phyloP scores from a whole-genome alignment of 2,329 filamentous ascomycete genomes.

The Colletotrichum cordylinicola region DNA sequence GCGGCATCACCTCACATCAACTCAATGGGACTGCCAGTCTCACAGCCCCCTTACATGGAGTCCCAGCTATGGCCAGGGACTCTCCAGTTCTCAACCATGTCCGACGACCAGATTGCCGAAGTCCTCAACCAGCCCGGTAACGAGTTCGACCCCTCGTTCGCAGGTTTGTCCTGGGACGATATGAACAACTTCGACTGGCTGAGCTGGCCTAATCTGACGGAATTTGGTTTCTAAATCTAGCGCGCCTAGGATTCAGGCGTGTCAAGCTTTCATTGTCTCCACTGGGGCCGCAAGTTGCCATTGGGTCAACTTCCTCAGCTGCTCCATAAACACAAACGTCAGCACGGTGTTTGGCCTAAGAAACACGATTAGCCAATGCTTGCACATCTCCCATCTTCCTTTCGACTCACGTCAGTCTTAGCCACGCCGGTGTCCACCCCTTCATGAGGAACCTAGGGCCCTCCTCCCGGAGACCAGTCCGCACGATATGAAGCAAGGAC shows the following conservation, averaged over 20 bases:
- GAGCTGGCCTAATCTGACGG: constrained; percentile 50
- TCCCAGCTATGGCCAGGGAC: constrained; percentile 51
- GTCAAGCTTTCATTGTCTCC: constrained; percentile 16
- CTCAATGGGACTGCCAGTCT: constrained; percentile 23
- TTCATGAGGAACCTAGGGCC: constrained; percentile 49
- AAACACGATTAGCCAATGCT: constrained; percentile 5
- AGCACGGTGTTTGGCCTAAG: constrained; percentile 48
- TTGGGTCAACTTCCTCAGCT: constrained; percentile 39
- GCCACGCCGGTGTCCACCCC: constrained; percentile 51
- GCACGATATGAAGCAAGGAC: constrained; percentile 39
- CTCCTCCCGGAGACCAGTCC: constrained; percentile 40
- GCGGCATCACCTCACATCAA: constrained; percentile 10
- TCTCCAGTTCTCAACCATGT: constrained; percentile 72
- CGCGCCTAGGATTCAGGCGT: not conserved
- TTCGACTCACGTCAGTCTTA: constrained; percentile 42
- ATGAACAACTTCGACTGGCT: constrained; percentile 64
- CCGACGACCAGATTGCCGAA: constrained; percentile 71
- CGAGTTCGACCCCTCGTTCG: constrained; percentile 60
- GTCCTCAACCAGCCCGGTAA: constrained; percentile 68
- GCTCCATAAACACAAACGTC: constrained; percentile 52
- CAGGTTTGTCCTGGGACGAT: constrained; percentile 64
- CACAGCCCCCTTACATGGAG: constrained; percentile 31
- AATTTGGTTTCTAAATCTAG: constrained; percentile 37
- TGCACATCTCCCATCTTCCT: constrained; percentile 14
- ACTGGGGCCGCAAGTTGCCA: constrained; percentile 13